Percentiles rank a stretch among this genome's conserved stretches.
Evolutionary conservation across 441 rosid genomes (phyloP).

Genomic region (Corymbia calophylla): DNA sequence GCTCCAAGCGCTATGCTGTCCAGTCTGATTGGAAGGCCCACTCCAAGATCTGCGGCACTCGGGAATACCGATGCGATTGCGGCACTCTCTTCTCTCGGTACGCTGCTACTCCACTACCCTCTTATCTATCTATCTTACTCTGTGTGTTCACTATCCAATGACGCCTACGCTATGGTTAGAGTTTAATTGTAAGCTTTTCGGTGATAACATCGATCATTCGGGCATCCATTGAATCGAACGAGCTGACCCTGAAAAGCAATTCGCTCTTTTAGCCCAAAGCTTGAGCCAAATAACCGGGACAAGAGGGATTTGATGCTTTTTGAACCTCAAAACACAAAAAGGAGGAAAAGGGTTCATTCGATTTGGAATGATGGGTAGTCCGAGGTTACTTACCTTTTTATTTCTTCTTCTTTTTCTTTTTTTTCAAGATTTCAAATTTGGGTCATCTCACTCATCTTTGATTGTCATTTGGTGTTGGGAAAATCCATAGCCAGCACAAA

Average conservation of each 20-base stretch:
- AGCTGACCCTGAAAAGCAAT: not conserved
- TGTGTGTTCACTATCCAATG: not conserved
- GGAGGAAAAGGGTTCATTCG: not conserved
- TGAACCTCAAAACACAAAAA: not conserved
- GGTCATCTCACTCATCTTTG: not conserved
- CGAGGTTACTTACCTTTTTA: not conserved
- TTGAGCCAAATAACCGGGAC: not conserved
- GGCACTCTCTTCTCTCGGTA: not conserved
- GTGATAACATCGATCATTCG: not conserved
- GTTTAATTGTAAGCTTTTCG: not conserved
- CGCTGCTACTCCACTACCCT: not conserved
- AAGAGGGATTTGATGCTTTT: not conserved
- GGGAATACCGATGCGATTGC: not conserved
- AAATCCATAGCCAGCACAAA: not conserved
- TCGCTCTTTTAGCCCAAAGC: not conserved
- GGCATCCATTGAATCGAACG: not conserved
- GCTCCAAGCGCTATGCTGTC: not conserved
- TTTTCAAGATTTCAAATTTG: not conserved
- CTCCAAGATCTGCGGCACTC: not conserved
- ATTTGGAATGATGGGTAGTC: not conserved
- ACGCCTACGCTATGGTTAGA: not conserved
- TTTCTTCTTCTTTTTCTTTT: not conserved
- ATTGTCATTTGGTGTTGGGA: not conserved
- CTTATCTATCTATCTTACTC: not conserved
- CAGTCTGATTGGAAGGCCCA: conserved; percentile 3